phyloP scores from a whole-genome alignment of 805 yeast genomes.

The Ogataea angusta region DNA sequence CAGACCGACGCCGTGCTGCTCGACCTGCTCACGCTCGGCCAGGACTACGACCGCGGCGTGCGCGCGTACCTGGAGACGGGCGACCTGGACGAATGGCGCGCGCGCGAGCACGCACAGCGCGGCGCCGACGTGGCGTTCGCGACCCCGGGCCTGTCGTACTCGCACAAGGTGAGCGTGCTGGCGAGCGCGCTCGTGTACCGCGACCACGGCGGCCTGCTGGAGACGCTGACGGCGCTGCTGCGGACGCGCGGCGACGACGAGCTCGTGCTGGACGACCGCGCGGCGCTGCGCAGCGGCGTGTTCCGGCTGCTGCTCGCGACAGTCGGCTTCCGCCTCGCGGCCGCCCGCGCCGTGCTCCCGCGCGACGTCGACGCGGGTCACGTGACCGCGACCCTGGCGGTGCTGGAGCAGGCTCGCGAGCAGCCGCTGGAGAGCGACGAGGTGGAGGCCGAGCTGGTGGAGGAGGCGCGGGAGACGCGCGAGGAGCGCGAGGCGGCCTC shows the following conservation, averaged over 20 bases:
- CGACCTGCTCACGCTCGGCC: slow-evolving; percentile 61
- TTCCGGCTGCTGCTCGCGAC: slow-evolving; percentile 25
- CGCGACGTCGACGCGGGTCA: slow-evolving; percentile 9
- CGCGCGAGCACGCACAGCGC: slow-evolving; percentile 26
- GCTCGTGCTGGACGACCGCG: slow-evolving; percentile 4
- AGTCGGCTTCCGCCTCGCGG: slow-evolving; percentile 19
- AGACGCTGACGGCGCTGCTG: slow-evolving; percentile 42
- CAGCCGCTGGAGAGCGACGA: slow-evolving; percentile 26
- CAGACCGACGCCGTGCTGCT: slow-evolving; percentile 52
- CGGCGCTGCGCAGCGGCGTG: slow-evolving; percentile 8
- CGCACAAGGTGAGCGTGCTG: slow-evolving; percentile 24
- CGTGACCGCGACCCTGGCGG: slow-evolving; percentile 10
- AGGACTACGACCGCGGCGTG: slow-evolving; percentile 44
- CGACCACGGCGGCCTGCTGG: slow-evolving; percentile 43
- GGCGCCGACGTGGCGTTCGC: slow-evolving; percentile 17
- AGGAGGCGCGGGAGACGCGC: slow-evolving; percentile 2
- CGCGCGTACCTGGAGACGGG: slow-evolving; percentile 61
- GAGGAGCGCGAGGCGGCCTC: not conserved
- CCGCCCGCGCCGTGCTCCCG: slow-evolving; percentile 1
- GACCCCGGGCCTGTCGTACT: slow-evolving; percentile 20
- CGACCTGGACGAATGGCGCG: slow-evolving; percentile 39
- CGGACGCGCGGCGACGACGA: slow-evolving; percentile 24
- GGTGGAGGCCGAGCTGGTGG: slow-evolving; percentile 17
- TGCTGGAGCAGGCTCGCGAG: slow-evolving; percentile 19
- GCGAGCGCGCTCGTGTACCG: slow-evolving; percentile 34